A percentile compares a stretch with the other conserved stretches of the same genome.
Conservation (phyloP, 352 stramenopile species). For the Pythium graminicola region DNA sequence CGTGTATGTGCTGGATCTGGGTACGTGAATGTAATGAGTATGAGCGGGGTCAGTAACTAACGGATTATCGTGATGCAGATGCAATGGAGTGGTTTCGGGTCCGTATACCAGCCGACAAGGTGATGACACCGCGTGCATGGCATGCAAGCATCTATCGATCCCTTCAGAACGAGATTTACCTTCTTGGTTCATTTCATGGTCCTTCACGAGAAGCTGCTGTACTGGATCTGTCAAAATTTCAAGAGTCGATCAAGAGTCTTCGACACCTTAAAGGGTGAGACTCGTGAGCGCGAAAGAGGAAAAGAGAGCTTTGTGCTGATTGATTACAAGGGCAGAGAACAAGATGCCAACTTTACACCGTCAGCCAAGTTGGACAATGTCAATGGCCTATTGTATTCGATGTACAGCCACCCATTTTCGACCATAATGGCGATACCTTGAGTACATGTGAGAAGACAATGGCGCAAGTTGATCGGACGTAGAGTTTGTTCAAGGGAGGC, state of each 20-base stretch:
- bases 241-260: background rate
- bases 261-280: too few relatives aligned
- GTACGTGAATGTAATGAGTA: constrained; percentile 2
- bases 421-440: too few relatives aligned
- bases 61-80: constrained; percentile 9
- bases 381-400: too few relatives aligned
- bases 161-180: constrained; percentile 29
- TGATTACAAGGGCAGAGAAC: background rate
- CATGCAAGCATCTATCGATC: constrained; percentile 48
- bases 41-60: constrained; percentile 3
- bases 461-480: too few relatives aligned
- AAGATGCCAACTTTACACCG: too few relatives aligned
- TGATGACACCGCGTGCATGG: constrained; percentile 47
- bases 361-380: too few relatives aligned
- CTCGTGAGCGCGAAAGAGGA: background rate
- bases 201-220: constrained; percentile 48
- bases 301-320: background rate
- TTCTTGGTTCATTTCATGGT: constrained; percentile 54
- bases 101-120: constrained; percentile 26
- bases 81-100: constrained; percentile 37
- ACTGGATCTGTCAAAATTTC: constrained; percentile 38
- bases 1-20: constrained; percentile 54
- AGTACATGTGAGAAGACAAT: too few relatives aligned
- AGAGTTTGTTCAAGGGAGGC: too few relatives aligned
- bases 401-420: too few relatives aligned